phyloP scores from a whole-genome alignment of 192 early-diverging fungal genomes.

The Gryganskiella cystojenkinii region DNA sequence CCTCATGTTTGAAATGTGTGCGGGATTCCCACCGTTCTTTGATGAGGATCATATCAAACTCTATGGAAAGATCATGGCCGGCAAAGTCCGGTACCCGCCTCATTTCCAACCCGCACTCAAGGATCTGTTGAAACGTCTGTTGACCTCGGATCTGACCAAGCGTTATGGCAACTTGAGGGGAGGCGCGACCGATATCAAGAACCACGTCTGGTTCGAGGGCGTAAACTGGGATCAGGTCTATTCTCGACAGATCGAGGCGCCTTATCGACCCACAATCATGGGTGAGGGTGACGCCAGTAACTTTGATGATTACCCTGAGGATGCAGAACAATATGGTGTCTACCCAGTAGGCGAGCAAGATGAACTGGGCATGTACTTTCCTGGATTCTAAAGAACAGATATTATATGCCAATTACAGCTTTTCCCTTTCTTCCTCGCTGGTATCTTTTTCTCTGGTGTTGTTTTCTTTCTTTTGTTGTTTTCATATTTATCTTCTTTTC shows the following conservation, averaged over 20 bases:
- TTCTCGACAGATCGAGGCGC: slow-evolving; percentile 77
- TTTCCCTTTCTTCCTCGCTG: neutral
- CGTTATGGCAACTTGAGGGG: slow-evolving; percentile 82
- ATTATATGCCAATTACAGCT: too few species aligned
- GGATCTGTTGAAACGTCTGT: slow-evolving; percentile 79
- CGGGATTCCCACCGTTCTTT: slow-evolving; percentile 90
- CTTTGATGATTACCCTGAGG: slow-evolving; percentile 59
- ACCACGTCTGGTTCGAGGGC: slow-evolving; percentile 91
- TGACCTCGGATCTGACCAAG: slow-evolving; percentile 79
- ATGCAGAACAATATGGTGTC: slow-evolving; percentile 48
- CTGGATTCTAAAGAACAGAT: neutral
- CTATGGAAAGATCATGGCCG: slow-evolving; percentile 88
- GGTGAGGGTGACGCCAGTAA: slow-evolving; percentile 87
- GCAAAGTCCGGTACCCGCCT: slow-evolving; percentile 79
- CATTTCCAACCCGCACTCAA: slow-evolving; percentile 82
- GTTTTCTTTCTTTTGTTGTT: neutral
- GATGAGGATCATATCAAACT: slow-evolving; percentile 89
- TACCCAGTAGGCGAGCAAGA: slow-evolving; percentile 10
- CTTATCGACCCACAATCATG: slow-evolving; percentile 80
- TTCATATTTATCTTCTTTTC: neutral
- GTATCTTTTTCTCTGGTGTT: neutral
- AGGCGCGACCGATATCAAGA: slow-evolving; percentile 86
- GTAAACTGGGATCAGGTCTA: slow-evolving; percentile 85
- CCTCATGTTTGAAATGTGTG: slow-evolving; percentile 90
- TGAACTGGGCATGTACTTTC: slow-evolving; percentile 3